Percentiles rank a stretch among this genome's conserved stretches.
phyloP scores from a whole-genome alignment of 768 basidiomycete species.

The Boletus bicolor region DNA sequence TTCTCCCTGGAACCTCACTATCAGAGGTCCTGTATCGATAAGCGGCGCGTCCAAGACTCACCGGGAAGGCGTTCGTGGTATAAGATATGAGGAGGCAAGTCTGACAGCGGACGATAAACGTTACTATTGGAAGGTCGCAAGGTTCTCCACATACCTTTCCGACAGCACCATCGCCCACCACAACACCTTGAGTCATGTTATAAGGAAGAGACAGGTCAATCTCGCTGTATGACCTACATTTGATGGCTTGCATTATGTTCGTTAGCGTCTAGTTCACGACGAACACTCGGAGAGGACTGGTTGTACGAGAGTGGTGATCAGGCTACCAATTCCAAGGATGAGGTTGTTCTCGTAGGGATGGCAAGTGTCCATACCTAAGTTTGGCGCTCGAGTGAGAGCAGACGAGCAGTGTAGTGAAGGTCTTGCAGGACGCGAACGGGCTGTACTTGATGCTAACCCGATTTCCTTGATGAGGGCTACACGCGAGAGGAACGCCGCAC shows the following conservation, averaged over 20 bases:
- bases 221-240: constrained; percentile 55
- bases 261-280: constrained; percentile 16
- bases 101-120: constrained; percentile 41
- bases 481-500: constrained; percentile 17
- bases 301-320: constrained; percentile 17
- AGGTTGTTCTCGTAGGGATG: constrained; percentile 4
- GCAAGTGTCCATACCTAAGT: constrained; percentile 3
- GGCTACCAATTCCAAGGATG: constrained; percentile 12
- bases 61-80: constrained; percentile 97
- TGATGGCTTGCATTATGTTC: constrained; percentile 78
- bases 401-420: background rate
- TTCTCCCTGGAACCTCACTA: constrained; percentile 63
- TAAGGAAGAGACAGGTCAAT: constrained; percentile 30
- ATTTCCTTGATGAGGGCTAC: constrained; percentile 28
- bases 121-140: background rate
- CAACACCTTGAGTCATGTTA: constrained; percentile 66
- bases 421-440: constrained; percentile 14
- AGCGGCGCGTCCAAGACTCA: constrained; percentile 40
- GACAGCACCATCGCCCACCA: constrained; percentile 98
- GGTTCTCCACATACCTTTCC: constrained; percentile 70
- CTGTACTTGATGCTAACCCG: constrained; percentile 27
- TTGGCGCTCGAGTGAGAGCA: background rate
- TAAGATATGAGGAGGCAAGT: constrained; percentile 99
- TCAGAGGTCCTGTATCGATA: constrained; percentile 19
- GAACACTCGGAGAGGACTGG: constrained; percentile 7